phyloP scores from a whole-genome alignment of 2,329 filamentous ascomycete species.

The Sporothrix mexicana region DNA sequence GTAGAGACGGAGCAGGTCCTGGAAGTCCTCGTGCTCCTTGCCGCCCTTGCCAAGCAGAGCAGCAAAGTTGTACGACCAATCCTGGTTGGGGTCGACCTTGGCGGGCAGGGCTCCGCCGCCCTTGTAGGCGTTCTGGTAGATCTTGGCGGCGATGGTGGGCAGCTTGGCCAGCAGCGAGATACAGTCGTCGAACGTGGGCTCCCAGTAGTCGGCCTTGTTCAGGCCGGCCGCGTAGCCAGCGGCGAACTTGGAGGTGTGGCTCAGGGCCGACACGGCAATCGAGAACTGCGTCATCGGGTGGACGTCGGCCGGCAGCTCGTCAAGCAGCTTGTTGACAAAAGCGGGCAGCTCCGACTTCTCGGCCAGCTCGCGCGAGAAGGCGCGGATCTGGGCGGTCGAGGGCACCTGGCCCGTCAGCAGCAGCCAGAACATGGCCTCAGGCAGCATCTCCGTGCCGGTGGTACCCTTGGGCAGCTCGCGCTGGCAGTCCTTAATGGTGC shows the following conservation, averaged over 20 bases:
- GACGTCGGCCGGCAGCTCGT: constrained; percentile 84
- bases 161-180: constrained; percentile 95
- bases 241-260: constrained; percentile 92
- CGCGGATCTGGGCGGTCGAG: constrained; percentile 78
- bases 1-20: constrained; percentile 92
- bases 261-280: constrained; percentile 92
- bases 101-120: constrained; percentile 75
- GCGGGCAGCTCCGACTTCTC: constrained; percentile 81
- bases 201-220: constrained; percentile 98
- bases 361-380: constrained; percentile 83
- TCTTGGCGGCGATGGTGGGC: constrained; percentile 94
- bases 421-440: constrained; percentile 99
- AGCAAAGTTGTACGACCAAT: constrained; percentile 99
- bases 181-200: constrained; percentile 93
- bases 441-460: constrained; percentile 93
- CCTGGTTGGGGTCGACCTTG: constrained; percentile 79
- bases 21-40: constrained; percentile 88
- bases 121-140: constrained; percentile 90
- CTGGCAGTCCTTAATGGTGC: constrained; percentile 98
- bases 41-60: constrained; percentile 92
- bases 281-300: constrained; percentile 99
- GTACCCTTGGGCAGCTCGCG: constrained; percentile 90
- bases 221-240: constrained; percentile 90
- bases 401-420: constrained; percentile 93
- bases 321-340: constrained; percentile 86